phyloP scores from a whole-genome alignment of 2,329 filamentous ascomycete species.

The Calonectria naviculata region DNA sequence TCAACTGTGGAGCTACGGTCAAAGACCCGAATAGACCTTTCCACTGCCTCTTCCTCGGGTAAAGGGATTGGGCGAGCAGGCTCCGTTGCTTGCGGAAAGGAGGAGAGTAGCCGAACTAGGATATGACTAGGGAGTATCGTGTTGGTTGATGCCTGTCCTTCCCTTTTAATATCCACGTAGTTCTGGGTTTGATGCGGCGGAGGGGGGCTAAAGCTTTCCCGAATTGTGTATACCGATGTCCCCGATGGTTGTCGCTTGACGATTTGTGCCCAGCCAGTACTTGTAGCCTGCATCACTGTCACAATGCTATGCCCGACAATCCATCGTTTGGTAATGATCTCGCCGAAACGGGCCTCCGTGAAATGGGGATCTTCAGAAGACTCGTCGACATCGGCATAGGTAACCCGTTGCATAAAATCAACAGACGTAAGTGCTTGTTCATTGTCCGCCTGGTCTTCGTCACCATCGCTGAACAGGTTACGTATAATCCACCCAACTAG shows the following conservation, averaged over 20 bases:
- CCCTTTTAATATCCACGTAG: slow-evolving; percentile 59
- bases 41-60: slow-evolving; percentile 75
- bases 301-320: slow-evolving; percentile 80
- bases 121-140: slow-evolving; percentile 79
- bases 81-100: slow-evolving; percentile 68
- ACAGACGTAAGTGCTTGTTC: slow-evolving; percentile 95
- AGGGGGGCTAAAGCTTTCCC: slow-evolving; percentile 68
- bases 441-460: slow-evolving; percentile 80
- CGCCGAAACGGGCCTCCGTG: slow-evolving; percentile 71
- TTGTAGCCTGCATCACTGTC: slow-evolving; percentile 77
- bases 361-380: slow-evolving; percentile 75
- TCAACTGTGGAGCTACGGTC: slow-evolving; percentile 92
- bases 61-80: slow-evolving; percentile 79
- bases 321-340: slow-evolving; percentile 76
- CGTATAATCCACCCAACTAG: slow-evolving; percentile 93
- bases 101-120: slow-evolving; percentile 75
- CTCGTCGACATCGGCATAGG: slow-evolving; percentile 87
- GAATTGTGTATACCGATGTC: slow-evolving; percentile 68
- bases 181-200: slow-evolving; percentile 66
- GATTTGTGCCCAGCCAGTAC: slow-evolving; percentile 75
- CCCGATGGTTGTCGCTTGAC: slow-evolving; percentile 79
- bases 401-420: slow-evolving; percentile 92
- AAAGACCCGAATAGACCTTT: slow-evolving; percentile 82
- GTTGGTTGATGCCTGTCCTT: slow-evolving; percentile 65
- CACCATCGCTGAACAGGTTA: slow-evolving; percentile 82